A percentile compares a stretch with the other conserved stretches of the same genome.
Evolutionary conservation across 176 grass and related monocot genomes (phyloP).

Genomic region (Alloteropsis semialata): DNA sequence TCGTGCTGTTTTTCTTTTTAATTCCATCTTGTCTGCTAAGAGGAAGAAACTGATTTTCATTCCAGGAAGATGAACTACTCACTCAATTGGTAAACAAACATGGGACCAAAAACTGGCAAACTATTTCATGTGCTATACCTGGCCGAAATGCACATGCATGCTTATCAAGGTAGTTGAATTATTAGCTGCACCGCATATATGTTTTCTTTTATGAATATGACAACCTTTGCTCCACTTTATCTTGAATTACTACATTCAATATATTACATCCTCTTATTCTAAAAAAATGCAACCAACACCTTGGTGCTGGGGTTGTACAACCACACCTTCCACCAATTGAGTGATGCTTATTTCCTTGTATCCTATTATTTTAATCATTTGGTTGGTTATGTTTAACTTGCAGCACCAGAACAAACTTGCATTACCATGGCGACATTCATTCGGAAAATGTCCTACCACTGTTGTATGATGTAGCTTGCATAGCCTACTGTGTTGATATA

Average conservation of each 20-base stretch:
- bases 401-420: conserved; percentile 5
- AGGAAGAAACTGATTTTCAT: not conserved
- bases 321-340: not conserved
- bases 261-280: not conserved
- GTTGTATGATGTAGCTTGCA: not conserved
- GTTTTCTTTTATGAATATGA: not conserved
- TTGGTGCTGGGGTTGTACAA: not conserved
- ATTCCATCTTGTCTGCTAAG: conserved; percentile 7
- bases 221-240: not conserved
- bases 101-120: conserved; percentile 51
- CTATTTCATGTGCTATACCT: conserved; percentile 50
- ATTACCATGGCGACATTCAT: not conserved
- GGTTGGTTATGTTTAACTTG: conserved; percentile 11
- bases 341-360: not conserved
- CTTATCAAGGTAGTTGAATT: conserved; percentile 36
- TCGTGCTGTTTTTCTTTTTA: not conserved
- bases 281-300: not conserved
- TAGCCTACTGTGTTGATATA: not conserved
- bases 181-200: not conserved
- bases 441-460: not conserved
- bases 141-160: conserved; percentile 42
- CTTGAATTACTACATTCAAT: not conserved
- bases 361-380: not conserved
- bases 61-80: conserved; percentile 61
- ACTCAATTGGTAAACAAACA: conserved; percentile 51